phyloP scores from a whole-genome alignment of 2,329 filamentous ascomycete species.

The Paraphoma sp. region DNA sequence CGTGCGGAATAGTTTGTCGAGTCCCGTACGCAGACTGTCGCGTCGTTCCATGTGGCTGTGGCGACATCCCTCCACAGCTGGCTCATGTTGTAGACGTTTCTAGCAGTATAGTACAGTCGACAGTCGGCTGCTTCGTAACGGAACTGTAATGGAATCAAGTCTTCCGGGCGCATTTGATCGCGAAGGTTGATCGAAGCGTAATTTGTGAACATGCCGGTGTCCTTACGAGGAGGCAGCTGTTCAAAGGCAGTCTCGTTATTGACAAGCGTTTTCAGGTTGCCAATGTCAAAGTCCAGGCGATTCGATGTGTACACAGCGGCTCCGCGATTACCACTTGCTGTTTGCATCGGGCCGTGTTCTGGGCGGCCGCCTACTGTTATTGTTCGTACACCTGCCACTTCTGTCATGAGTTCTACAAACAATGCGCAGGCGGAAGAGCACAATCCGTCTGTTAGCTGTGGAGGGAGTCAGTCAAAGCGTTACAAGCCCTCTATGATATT shows the following conservation, averaged over 20 bases:
- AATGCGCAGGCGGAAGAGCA: conserved; percentile 65
- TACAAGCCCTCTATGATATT: not conserved
- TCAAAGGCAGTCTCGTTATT: conserved; percentile 7
- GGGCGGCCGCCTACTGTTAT: conserved; percentile 65
- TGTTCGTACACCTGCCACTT: conserved; percentile 57
- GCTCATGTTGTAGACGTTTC: conserved; percentile 42
- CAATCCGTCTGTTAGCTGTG: conserved; percentile 57
- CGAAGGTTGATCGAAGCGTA: conserved; percentile 39
- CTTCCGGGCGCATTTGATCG: conserved; percentile 38
- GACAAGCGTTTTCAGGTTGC: conserved; percentile 1
- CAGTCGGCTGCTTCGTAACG: conserved; percentile 43
- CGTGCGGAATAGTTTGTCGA: conserved; percentile 23
- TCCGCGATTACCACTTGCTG: conserved; percentile 63
- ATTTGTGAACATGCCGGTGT: conserved; percentile 23
- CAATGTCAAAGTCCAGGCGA: conserved; percentile 43
- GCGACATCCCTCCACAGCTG: conserved; percentile 42
- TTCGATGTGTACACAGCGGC: conserved; percentile 43
- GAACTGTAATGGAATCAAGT: conserved; percentile 40
- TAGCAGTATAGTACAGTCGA: conserved; percentile 41
- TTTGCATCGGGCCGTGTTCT: conserved; percentile 43
- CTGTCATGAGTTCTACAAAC: conserved; percentile 57
- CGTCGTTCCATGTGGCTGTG: conserved; percentile 36
- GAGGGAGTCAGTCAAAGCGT: not conserved
- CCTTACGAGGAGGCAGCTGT: conserved; percentile 1
- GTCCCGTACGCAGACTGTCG: conserved; percentile 34